phyloP scores from a whole-genome alignment of 2,329 filamentous ascomycete species.

The Fusarium verticillioides region DNA sequence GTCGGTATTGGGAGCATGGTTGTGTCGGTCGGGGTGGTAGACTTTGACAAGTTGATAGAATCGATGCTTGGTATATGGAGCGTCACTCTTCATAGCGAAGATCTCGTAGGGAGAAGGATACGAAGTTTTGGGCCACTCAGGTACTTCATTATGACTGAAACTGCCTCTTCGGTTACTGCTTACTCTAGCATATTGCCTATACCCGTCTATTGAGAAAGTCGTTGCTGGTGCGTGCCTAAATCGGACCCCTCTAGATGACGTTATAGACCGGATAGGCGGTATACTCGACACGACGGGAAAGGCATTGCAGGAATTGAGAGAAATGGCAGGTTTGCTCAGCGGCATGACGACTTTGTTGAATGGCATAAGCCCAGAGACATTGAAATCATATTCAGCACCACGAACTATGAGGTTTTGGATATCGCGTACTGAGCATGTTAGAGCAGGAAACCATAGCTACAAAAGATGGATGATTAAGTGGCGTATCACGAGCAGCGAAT shows the following conservation, averaged over 20 bases:
- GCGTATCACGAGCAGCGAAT: slow-evolving; percentile 30
- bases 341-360: slow-evolving; percentile 32
- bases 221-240: slow-evolving; percentile 10
- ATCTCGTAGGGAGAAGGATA: slow-evolving; percentile 91
- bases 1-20: slow-evolving; percentile 42
- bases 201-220: slow-evolving; percentile 3
- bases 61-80: slow-evolving; percentile 81
- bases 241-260: slow-evolving; percentile 36
- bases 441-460: slow-evolving; percentile 32
- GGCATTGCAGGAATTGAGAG: slow-evolving; percentile 38
- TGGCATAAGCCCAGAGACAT: slow-evolving; percentile 18
- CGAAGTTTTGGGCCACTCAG: slow-evolving; percentile 59
- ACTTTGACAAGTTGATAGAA: slow-evolving; percentile 95
- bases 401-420: slow-evolving; percentile 9
- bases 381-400: slow-evolving; percentile 34
- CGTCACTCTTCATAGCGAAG: slow-evolving; percentile 68
- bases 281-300: slow-evolving; percentile 28
- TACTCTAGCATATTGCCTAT: slow-evolving; percentile 40
- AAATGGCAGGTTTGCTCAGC: slow-evolving; percentile 32
- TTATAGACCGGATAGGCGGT: slow-evolving; percentile 32
- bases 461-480: background rate
- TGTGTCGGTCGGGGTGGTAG: slow-evolving; percentile 86
- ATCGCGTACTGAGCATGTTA: slow-evolving; percentile 41
- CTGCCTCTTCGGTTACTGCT: slow-evolving; percentile 14
- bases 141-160: slow-evolving; percentile 19